Conservation (phyloP, 495 filamentous ascomycete genomes). For the Tuber brumale region DNA sequence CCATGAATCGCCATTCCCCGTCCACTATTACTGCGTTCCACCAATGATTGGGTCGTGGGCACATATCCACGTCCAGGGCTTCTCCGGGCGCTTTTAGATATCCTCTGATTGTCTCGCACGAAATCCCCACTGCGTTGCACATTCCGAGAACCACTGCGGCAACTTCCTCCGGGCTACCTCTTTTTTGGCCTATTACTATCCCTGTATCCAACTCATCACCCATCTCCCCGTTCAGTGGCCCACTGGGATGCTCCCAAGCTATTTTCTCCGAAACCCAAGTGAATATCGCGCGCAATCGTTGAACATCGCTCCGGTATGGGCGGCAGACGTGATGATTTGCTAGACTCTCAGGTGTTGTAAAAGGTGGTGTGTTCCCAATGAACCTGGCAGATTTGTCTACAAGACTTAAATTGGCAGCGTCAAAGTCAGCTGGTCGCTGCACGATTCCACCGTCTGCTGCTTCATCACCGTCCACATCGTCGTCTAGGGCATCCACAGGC, state of each 20-base stretch:
- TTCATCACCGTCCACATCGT: constrained; percentile 85
- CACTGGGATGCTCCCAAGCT: constrained; percentile 63
- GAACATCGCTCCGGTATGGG: constrained; percentile 90
- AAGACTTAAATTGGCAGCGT: constrained; percentile 65
- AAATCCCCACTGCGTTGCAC: constrained; percentile 83
- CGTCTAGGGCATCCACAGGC: constrained; percentile 78
- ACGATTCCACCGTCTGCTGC: constrained; percentile 76
- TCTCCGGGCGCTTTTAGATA: constrained; percentile 90
- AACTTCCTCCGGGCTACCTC: constrained; percentile 86
- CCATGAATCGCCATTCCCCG: constrained; percentile 93
- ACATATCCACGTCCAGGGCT: constrained; percentile 63
- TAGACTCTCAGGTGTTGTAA: constrained; percentile 73
- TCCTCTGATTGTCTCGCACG: constrained; percentile 74
- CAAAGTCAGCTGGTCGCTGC: constrained; percentile 75
- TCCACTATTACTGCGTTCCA: constrained; percentile 96
- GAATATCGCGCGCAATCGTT: constrained; percentile 87
- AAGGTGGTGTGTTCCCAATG: constrained; percentile 79
- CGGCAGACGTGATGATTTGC: constrained; percentile 90
- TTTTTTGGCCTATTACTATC: constrained; percentile 71
- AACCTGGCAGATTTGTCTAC: constrained; percentile 97
- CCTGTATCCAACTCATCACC: constrained; percentile 69
- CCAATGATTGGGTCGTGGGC: constrained; percentile 86
- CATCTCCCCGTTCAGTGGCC: constrained; percentile 52
- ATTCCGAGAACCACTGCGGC: constrained; percentile 84
- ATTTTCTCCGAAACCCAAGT: constrained; percentile 95